phyloP scores from a whole-genome alignment of 768 basidiomycete species.

The Tricholoma sp. region DNA sequence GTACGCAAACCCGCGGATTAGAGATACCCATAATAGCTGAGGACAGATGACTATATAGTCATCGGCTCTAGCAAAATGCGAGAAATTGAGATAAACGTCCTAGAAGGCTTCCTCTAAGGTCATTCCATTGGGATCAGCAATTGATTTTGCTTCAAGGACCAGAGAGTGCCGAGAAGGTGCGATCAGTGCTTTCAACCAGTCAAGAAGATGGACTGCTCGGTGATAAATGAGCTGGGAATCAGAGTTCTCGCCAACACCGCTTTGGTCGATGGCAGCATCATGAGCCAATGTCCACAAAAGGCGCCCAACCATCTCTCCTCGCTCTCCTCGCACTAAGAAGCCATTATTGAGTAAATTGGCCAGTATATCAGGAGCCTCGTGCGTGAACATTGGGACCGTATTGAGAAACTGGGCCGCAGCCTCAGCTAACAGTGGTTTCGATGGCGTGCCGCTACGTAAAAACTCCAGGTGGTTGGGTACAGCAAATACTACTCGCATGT shows the following conservation, averaged over 20 bases:
- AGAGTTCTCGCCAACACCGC: neutral
- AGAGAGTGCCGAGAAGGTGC: neutral
- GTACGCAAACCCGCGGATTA: too few species aligned
- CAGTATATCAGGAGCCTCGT: neutral
- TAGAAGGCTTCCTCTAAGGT: neutral
- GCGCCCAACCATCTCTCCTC: neutral
- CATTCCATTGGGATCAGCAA: neutral
- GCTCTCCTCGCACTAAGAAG: neutral
- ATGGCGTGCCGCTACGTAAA: neutral
- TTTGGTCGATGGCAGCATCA: neutral
- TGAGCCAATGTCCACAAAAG: neutral
- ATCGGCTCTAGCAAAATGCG: neutral
- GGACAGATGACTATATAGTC: neutral
- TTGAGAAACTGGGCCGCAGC: neutral
- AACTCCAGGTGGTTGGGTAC: neutral
- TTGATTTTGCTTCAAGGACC: neutral
- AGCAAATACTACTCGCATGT: neutral
- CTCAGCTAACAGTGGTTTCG: neutral
- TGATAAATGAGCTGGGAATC: neutral
- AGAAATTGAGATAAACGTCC: neutral
- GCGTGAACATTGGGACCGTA: neutral
- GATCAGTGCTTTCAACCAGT: neutral
- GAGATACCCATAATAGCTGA: too few species aligned
- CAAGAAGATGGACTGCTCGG: neutral
- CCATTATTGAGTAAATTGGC: neutral